Base-by-base conservation (phyloP, 1,284 basidiomycete species). In the Neolentinus lepideus region DNA sequence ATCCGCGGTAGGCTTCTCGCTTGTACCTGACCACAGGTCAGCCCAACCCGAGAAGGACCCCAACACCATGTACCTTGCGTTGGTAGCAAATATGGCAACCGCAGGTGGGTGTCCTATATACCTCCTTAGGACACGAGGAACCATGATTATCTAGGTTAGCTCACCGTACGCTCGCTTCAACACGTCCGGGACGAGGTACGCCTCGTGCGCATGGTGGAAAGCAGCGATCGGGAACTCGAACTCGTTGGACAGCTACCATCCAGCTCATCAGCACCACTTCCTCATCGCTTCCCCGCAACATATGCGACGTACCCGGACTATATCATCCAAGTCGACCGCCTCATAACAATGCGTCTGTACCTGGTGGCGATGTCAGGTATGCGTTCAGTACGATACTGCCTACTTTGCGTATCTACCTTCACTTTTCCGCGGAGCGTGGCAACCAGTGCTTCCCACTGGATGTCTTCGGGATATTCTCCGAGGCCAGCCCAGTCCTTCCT, bases 401-500 rank as follows among this genome's bases (percentile, higher is more conserved):
- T 58, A 83, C 83, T n/a, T 43, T 16, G 43, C 16, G 16, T 21
- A 16, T 4, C 43, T 46, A 50, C 47, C 72, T 85, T 85, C 59
- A 85, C 71, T 58, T 75, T 76, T 19, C 88, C 89, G 59, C 92
- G 75, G 25, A 94, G 71, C 2, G 91, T 83, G 60, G 93, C 91
- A 1, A 90, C 86, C 14, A 93, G 71, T 3, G 84, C 81, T 66
- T 94, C 92, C 79, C 85, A 89, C 62, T 88, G 78, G 31, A 92
- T 70, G 52, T 83, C 80, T n/a, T 88, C 79, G 0, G 92, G 91
- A 67, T 90, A 90, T 1, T 76, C 70, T 29, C 76, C 79, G 9
- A 84, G 71, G 27, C 68, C 74, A n/a, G 79, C 73, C 80, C 84
- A 88, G 33, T 79, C 66, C 3, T 81, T 76, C 2, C 70, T 63